Evolutionary conservation across 2,329 filamentous ascomycete species (phyloP), one percentile per base, ranked within the genome.

Genomic region (Penicillium psychrosexuale): DNA sequence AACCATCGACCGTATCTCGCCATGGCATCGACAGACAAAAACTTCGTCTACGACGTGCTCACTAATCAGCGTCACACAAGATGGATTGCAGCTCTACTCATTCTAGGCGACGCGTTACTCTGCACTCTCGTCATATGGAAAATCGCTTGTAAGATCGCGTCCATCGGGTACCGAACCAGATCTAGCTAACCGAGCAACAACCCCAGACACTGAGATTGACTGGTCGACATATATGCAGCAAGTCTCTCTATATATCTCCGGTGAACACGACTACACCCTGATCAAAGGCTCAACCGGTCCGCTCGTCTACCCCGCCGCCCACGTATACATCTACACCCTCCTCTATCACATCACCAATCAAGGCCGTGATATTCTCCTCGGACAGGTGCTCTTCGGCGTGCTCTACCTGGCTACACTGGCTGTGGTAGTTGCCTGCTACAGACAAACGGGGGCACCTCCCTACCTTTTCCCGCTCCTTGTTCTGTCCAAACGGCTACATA

Each of bases 151-250:
- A 78, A 77, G 87, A 34, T 40, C 27, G 50, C 53, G 38, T 44
- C 36, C 24, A 47, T 53, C 52, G 38, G 56, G 49, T 47, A 31
- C 43, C 36, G 24, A 53, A 37, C 24, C 36, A 49, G 45, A 44
- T 47, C 31, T 24, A 53, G 46, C 61, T 65, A 60, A 65, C 56
- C 48, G 48, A 44, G 13, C 37, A 24, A 39, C 33, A 31, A 45
- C 47, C 17, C 40, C 63, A 90, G 94, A 99, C 72, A 99, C 94
- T 40, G 94, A 99, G 74, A 99, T 99, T 68, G 94, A 99, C 76
- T 99, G 93, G 93, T 83, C 82, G 56, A 91, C 94, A 0, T 99
- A 99, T 74, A 97, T 99, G 92, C 83, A 97, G 71, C 94, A 99
- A 69, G 81, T 97, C 42, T 76, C 82, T 38, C 86, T 92, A 64